These are phyloP conservation scores for Xylariaceae sp. DNA, from an alignment of 2,329 filamentous ascomycete genomes.

Conservation along the genomic window DNA sequence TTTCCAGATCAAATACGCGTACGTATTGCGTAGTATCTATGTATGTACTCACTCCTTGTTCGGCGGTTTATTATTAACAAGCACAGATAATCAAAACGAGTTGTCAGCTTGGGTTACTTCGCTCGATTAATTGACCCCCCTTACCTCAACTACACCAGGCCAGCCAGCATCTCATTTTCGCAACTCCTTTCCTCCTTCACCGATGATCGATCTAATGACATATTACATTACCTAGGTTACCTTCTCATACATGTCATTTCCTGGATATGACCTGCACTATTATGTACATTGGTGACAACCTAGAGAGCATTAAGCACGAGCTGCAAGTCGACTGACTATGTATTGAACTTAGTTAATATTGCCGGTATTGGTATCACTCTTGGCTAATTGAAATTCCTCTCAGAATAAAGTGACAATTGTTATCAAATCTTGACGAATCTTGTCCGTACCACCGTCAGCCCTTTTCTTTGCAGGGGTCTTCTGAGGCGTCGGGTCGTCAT, in stretches of 20 bases:
- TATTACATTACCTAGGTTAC: background rate
- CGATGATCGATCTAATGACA: background rate
- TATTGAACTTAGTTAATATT: background rate
- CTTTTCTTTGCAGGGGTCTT: background rate
- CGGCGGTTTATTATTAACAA: background rate
- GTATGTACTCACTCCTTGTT: too few species aligned
- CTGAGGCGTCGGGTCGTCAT: background rate
- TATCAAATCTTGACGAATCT: background rate
- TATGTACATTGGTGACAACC: background rate
- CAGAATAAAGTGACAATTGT: background rate
- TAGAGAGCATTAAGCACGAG: background rate
- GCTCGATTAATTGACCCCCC: slow-evolving; percentile 1
- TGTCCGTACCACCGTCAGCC: background rate
- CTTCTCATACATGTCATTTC: background rate
- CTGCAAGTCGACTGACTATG: background rate
- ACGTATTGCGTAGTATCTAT: too few species aligned
- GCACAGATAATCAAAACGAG: background rate
- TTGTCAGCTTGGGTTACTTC: slow-evolving; percentile 1
- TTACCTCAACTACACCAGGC: background rate
- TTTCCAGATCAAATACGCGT: background rate
- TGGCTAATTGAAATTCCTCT: too few species aligned
- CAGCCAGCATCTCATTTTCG: background rate
- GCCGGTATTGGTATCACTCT: too few species aligned
- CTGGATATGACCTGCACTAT: background rate
- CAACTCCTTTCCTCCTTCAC: background rate